Conservation (phyloP, 495 filamentous ascomycete genomes). For the Opeltia flavorubescens region DNA sequence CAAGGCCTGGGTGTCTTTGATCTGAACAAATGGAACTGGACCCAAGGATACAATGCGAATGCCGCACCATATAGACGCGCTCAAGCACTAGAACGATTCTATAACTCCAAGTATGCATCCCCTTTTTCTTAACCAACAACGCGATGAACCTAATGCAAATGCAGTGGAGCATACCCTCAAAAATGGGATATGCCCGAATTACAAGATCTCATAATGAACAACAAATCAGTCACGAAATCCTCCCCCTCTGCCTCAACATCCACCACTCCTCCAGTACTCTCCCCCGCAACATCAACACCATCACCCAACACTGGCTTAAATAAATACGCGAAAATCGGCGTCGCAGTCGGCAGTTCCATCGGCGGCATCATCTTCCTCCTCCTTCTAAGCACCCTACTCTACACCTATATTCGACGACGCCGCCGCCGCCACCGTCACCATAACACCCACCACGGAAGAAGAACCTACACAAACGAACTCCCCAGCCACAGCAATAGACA, state of each 20-base stretch:
- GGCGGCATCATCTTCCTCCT: not conserved
- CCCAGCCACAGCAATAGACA: not conserved
- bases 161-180: not conserved
- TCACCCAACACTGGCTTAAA: too few species aligned
- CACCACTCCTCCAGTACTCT: not conserved
- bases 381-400: not conserved
- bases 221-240: not conserved
- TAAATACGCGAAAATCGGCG: not conserved
- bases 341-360: not conserved
- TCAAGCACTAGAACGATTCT: not conserved
- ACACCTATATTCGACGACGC: not conserved
- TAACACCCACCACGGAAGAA: not conserved
- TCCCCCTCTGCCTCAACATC: not conserved
- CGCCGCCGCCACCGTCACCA: not conserved
- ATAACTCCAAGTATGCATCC: not conserved
- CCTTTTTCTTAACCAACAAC: not conserved
- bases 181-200: not conserved
- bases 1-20: not conserved
- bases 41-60: not conserved
- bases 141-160: not conserved
- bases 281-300: not conserved
- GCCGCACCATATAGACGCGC: slow-evolving; percentile 1
- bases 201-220: not conserved
- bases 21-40: not conserved
- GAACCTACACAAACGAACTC: not conserved